phyloP scores from a whole-genome alignment of 139 green algal species.

The Picochlorum sp. region DNA sequence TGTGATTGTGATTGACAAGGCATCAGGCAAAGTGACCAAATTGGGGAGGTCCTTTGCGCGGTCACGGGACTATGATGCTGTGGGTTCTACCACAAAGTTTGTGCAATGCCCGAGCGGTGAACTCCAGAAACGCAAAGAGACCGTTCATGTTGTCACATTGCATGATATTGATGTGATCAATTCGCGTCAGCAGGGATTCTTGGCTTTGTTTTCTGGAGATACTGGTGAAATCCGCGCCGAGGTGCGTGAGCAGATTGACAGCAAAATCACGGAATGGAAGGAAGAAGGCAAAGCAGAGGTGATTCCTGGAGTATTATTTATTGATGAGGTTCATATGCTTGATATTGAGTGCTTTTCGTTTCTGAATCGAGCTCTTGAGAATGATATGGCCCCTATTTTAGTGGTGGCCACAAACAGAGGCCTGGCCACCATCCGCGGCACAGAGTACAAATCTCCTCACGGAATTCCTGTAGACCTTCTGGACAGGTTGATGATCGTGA shows the following conservation, averaged over 20 bases:
- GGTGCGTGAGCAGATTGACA: constrained; percentile 66
- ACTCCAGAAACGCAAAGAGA: constrained; percentile 95
- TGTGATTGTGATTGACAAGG: constrained; percentile 96
- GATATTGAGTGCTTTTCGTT: constrained; percentile 99
- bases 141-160: constrained; percentile 94
- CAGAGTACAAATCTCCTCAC: constrained; percentile 87
- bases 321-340: constrained; percentile 99
- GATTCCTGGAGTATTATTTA: constrained; percentile 95
- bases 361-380: constrained; percentile 95
- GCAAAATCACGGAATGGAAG: constrained; percentile 80
- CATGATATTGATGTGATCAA: constrained; percentile 41
- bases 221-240: constrained; percentile 96
- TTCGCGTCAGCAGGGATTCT: constrained; percentile 82
- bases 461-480: constrained; percentile 98
- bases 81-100: constrained; percentile 87
- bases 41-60: constrained; percentile 90
- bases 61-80: constrained; percentile 91
- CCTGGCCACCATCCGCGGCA: constrained; percentile 94
- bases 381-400: constrained; percentile 95
- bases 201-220: constrained; percentile 96
- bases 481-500: constrained; percentile 97
- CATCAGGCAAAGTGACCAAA: constrained; percentile 77
- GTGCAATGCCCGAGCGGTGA: constrained; percentile 97
- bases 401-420: constrained; percentile 96
- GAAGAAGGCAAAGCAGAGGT: constrained; percentile 99